These are phyloP conservation scores for Alternaria atra DNA, from an alignment of 2,329 filamentous ascomycete genomes.

Conservation along the genomic window DNA sequence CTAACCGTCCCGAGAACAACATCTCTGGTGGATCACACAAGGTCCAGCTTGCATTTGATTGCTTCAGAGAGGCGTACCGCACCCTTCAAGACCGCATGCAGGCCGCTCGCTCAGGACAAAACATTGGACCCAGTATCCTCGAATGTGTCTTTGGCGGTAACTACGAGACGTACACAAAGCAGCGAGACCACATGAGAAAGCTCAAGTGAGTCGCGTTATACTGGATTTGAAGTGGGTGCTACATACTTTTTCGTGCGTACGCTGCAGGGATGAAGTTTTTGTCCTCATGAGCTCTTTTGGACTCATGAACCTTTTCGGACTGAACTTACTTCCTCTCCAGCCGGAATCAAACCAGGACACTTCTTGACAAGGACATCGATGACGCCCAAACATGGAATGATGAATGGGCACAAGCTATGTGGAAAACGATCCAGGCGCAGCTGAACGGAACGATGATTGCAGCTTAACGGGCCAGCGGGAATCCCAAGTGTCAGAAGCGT, in stretches of 20 bases:
- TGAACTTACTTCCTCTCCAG: not conserved
- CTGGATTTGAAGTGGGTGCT: conserved; percentile 10
- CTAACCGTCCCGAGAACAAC: conserved; percentile 85
- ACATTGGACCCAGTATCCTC: conserved; percentile 67
- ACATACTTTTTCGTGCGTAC: not conserved
- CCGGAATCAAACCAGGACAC: not conserved
- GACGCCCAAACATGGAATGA: conserved; percentile 3
- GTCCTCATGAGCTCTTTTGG: not conserved
- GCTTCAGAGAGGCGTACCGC: conserved; percentile 66
- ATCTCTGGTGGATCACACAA: conserved; percentile 86
- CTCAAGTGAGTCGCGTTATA: conserved; percentile 37
- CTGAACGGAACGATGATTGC: not conserved
- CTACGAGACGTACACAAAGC: conserved; percentile 76
- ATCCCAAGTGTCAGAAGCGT: not conserved
- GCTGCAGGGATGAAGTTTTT: not conserved
- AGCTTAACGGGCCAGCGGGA: not conserved
- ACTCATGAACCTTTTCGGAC: not conserved
- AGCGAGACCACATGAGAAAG: conserved; percentile 68
- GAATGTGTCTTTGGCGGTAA: conserved; percentile 77
- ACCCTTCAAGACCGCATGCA: conserved; percentile 63
- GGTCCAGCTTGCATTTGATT: conserved; percentile 70
- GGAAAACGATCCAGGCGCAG: not conserved
- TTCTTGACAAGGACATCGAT: not conserved
- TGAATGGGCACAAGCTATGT: not conserved
- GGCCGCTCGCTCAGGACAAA: conserved; percentile 23